Evolutionary conservation across 2,329 filamentous ascomycete genomes (phyloP).

Genomic region (Dactylonectria macrodidyma): DNA sequence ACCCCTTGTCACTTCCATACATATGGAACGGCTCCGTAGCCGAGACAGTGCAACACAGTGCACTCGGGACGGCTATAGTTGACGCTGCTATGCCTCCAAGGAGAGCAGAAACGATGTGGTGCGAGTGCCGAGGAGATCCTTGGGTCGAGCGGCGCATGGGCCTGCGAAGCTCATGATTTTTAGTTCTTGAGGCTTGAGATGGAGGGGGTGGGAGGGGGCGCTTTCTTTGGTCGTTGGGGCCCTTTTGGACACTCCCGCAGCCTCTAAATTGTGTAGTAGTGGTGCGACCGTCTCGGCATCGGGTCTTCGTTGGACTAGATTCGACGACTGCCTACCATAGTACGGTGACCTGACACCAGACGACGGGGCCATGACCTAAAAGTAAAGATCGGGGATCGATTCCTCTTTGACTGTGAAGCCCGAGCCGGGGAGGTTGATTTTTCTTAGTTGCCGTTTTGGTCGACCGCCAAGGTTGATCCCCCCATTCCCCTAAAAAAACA

Average conservation of each 20-base stretch:
- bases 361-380: not conserved
- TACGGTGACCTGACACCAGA: not conserved
- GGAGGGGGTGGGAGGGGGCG: not conserved
- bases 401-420: not conserved
- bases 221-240: not conserved
- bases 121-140: constrained; percentile 1
- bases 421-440: not conserved
- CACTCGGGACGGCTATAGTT: not conserved
- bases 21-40: not conserved
- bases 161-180: constrained; percentile 25
- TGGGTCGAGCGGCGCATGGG: not conserved
- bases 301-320: not conserved
- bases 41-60: constrained; percentile 2
- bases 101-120: not conserved
- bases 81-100: too few relatives aligned
- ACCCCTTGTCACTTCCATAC: constrained; percentile 12
- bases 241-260: too few relatives aligned
- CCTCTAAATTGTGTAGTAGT: too few relatives aligned
- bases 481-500: not conserved
- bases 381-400: not conserved
- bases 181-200: constrained; percentile 3
- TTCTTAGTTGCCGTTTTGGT: constrained; percentile 30
- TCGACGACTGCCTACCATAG: not conserved
- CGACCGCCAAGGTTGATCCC: constrained; percentile 11
- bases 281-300: too few relatives aligned